phyloP scores from a whole-genome alignment of 805 yeast genomes.

The Saccharomycopsis amapae region DNA sequence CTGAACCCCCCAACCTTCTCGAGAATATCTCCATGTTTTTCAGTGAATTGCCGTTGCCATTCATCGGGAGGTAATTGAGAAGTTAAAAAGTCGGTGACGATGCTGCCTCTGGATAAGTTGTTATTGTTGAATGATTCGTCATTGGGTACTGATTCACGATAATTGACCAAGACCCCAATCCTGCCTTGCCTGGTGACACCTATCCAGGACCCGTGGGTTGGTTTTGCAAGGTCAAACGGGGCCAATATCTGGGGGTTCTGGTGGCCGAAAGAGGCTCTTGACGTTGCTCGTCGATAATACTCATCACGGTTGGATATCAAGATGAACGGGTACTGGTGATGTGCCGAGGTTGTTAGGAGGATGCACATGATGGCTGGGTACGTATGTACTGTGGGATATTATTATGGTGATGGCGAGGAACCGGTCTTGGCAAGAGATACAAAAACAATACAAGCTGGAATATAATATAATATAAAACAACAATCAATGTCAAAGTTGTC shows the following conservation, averaged over 20 bases:
- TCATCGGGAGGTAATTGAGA: conserved; percentile 31
- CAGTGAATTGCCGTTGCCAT: conserved; percentile 37
- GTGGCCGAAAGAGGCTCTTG: conserved; percentile 37
- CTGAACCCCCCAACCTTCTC: conserved; percentile 56
- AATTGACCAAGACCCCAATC: conserved; percentile 71
- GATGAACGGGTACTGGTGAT: conserved; percentile 69
- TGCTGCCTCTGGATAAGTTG: conserved; percentile 48
- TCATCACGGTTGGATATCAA: conserved; percentile 86
- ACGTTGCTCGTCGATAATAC: conserved; percentile 65
- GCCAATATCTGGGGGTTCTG: conserved; percentile 36
- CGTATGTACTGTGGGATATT: no score
- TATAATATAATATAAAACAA: no score
- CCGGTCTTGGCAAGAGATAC: no score
- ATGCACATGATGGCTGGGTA: no score
- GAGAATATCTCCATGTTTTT: conserved; percentile 24
- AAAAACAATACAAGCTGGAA: no score
- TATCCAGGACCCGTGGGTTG: conserved; percentile 87
- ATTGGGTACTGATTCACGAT: conserved; percentile 49
- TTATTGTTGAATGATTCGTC: conserved; percentile 23
- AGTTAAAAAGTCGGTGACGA: conserved; percentile 41
- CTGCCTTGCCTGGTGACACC: conserved; percentile 54
- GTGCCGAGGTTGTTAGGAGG: conserved; percentile 55
- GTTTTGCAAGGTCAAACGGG: conserved; percentile 68
- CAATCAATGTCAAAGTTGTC: no score
- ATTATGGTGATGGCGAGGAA: no score